Evolutionary conservation across 805 yeast species (phyloP), one percentile per base, ranked within the genome.

Genomic region (Naumovozyma castellii): DNA sequence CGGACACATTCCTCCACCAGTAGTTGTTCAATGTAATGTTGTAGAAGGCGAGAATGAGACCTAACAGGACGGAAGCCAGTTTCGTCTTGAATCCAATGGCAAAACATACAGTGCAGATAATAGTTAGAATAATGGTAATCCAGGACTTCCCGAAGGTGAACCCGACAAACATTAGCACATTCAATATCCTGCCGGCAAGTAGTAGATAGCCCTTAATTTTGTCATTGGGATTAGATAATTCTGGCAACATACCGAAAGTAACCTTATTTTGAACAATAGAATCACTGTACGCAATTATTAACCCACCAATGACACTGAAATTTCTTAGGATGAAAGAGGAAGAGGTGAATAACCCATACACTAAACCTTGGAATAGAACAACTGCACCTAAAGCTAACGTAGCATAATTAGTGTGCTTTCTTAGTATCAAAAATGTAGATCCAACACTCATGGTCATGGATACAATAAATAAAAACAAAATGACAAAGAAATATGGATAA

Each of bases 61-160:
- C 85, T 43, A 78, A 60, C 38, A 78, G 59, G 18, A 76, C 71
- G 2, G 97, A 96, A 25, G 92, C 80, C 49, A 86, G 75, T 59
- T 86, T 86, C 36, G 97, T 88, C 67, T 87, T 88, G 72, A 78
- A 92, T 25, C 98, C 98, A 48, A 92, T 76, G 29, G 84, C 87
- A 45, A 90, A 88, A 41, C 92, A 77, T 29, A 76, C 68, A 56
- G 83, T 72, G 6, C 95, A 94, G 40, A 84, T 54, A 28, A 85
- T 59, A 39, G 85, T 81, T 19, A 85, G 50, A 20, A 80, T 59
- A 43, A 84, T 75, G 22, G 79, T 66, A 38, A 81, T 57, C 86
- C 87, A 85, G 27, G 76, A 71, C 40, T 83, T 76, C 19, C 86
- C 75, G 51, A 86, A 72, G 15, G 90, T 80, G 61, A 87, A 90